These are phyloP conservation scores for Arthrobotrys iridis DNA, from an alignment of 2,329 filamentous ascomycete species.

Conservation along the genomic window DNA sequence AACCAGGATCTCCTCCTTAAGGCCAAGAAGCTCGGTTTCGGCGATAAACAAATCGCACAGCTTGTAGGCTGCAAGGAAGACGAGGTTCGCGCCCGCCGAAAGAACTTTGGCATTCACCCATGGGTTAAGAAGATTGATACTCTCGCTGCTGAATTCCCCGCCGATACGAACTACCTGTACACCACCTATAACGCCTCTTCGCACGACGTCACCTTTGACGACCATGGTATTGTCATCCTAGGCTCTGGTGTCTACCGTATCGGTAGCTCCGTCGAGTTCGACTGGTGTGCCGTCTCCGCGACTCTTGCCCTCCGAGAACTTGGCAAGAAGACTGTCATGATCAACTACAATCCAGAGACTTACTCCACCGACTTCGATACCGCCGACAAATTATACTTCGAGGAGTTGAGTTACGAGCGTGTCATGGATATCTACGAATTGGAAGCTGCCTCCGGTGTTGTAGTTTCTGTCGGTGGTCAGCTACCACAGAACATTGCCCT, in stretches of 20 bases:
- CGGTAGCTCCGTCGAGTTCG: slow-evolving; percentile 96
- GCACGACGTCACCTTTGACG: slow-evolving; percentile 92
- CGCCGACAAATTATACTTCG: slow-evolving; percentile 93
- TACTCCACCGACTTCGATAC: slow-evolving; percentile 84
- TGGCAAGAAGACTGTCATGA: slow-evolving; percentile 98
- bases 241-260: slow-evolving; percentile 98
- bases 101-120: slow-evolving; percentile 86
- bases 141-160: slow-evolving; percentile 93
- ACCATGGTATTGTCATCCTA: slow-evolving; percentile 87
- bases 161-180: slow-evolving; percentile 94
- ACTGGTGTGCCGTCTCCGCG: slow-evolving; percentile 96
- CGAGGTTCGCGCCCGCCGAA: slow-evolving; percentile 83
- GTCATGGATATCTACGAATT: slow-evolving; percentile 99
- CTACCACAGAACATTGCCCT: slow-evolving; percentile 97
- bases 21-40: slow-evolving; percentile 98
- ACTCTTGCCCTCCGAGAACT: slow-evolving; percentile 83
- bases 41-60: slow-evolving; percentile 90
- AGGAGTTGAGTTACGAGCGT: slow-evolving; percentile 94
- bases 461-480: slow-evolving; percentile 95
- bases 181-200: slow-evolving; percentile 96
- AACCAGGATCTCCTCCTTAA: slow-evolving; percentile 88
- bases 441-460: slow-evolving; percentile 83
- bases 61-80: slow-evolving; percentile 88
- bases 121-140: slow-evolving; percentile 99
- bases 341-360: slow-evolving; percentile 90